Evolutionary conservation across 331 rosid species (phyloP).

Genomic region (Malus hybrid): DNA sequence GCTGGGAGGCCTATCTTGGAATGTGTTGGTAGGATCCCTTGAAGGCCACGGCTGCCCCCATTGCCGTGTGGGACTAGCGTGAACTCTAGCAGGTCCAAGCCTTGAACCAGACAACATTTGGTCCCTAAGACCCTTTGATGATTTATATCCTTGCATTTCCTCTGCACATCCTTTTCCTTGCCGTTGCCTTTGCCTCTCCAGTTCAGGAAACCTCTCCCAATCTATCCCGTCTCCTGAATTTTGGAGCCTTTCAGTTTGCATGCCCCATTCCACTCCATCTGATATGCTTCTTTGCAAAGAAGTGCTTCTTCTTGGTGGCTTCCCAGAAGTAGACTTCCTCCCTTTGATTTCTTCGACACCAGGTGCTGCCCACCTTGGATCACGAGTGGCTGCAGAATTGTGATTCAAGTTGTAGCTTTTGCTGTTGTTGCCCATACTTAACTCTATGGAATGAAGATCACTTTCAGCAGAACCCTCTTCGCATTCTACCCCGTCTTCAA

Average conservation of each 20-base stretch:
- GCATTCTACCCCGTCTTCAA: slow-evolving; percentile 58
- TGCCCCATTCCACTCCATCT: slow-evolving; percentile 76
- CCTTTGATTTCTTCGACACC: slow-evolving; percentile 48
- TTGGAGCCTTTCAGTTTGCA: slow-evolving; percentile 55
- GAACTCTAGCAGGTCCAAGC: slow-evolving; percentile 47
- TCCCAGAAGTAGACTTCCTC: slow-evolving; percentile 66
- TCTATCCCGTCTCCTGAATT: slow-evolving; percentile 57
- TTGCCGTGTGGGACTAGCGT: slow-evolving; percentile 74
- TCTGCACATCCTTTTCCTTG: slow-evolving; percentile 52
- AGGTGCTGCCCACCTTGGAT: slow-evolving; percentile 45
- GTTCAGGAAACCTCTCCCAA: slow-evolving; percentile 72
- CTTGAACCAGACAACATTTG: slow-evolving; percentile 60
- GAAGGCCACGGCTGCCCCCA: slow-evolving; percentile 70
- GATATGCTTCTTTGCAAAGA: slow-evolving; percentile 89
- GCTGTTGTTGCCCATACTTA: slow-evolving; percentile 78
- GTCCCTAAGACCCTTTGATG: slow-evolving; percentile 67
- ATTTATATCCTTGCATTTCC: slow-evolving; percentile 60
- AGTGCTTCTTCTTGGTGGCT: slow-evolving; percentile 61
- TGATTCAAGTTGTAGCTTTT: slow-evolving; percentile 65
- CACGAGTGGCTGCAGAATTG: slow-evolving; percentile 48
- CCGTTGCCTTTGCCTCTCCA: slow-evolving; percentile 56
- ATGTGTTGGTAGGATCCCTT: slow-evolving; percentile 35
- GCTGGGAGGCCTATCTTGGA: slow-evolving; percentile 50
- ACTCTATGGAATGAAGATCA: slow-evolving; percentile 87
- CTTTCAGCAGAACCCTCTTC: slow-evolving; percentile 83